Evolutionary conservation across 83 land plant species (phyloP).

Genomic region (Picea abies): DNA sequence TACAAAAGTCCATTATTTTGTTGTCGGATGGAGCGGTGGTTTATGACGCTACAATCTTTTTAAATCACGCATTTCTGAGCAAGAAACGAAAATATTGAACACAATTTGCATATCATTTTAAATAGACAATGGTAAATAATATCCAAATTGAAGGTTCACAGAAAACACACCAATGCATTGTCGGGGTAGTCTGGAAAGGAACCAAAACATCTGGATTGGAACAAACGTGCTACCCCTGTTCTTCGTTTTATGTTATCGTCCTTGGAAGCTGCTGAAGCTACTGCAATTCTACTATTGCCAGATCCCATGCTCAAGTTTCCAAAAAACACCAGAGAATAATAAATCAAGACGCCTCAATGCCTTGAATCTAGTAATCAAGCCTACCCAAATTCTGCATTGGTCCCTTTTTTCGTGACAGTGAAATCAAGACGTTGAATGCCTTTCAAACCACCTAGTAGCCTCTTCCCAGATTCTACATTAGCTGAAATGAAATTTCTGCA

Average conservation of each 20-base stretch:
- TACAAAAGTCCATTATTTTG: background rate
- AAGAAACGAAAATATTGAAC: background rate
- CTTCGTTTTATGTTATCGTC: background rate
- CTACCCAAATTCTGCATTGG: background rate
- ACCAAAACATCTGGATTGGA: constrained; percentile 13
- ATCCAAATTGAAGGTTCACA: background rate
- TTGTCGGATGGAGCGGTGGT: background rate
- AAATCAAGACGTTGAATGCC: background rate
- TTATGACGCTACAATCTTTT: background rate
- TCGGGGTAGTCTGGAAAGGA: background rate
- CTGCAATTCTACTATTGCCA: constrained; percentile 6
- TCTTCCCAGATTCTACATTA: background rate
- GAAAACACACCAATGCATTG: constrained; percentile 11
- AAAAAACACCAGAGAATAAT: background rate
- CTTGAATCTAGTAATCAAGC: constrained; percentile 9
- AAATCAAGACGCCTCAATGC: background rate
- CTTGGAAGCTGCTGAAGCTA: background rate
- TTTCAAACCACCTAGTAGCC: background rate
- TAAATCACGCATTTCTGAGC: too few species aligned
- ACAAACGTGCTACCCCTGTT: background rate
- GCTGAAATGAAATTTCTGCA: constrained; percentile 4
- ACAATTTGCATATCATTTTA: background rate
- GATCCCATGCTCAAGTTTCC: constrained; percentile 7
- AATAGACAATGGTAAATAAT: background rate
- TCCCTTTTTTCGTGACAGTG: background rate